Evolutionary conservation across 371 early-diverging fungal genomes (phyloP).

Genomic region (Funneliformis caledonium): DNA sequence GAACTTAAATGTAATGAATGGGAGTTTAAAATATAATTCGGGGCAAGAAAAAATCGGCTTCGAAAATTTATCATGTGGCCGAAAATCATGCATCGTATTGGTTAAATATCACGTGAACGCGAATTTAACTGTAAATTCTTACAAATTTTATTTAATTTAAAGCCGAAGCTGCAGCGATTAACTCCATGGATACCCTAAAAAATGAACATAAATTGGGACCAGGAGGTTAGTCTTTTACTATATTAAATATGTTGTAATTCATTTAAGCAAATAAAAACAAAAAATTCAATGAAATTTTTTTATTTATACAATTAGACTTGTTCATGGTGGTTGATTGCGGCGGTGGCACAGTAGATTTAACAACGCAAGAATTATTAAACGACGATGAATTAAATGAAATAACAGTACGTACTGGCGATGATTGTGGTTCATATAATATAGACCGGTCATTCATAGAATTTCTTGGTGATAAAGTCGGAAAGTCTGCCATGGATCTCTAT

Average conservation of each 20-base stretch:
- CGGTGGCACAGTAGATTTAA: slow-evolving; percentile 31
- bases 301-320: not conserved
- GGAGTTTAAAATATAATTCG: not conserved
- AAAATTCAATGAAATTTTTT: not conserved
- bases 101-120: too few species aligned
- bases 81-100: too few species aligned
- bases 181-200: not conserved
- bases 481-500: not conserved
- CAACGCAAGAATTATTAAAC: not conserved
- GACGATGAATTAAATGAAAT: slow-evolving; percentile 10
- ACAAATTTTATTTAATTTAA: not conserved
- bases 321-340: slow-evolving; percentile 63
- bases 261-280: too few species aligned
- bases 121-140: not conserved
- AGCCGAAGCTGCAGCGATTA: slow-evolving; percentile 20
- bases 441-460: slow-evolving; percentile 28
- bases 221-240: not conserved
- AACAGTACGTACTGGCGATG: slow-evolving; percentile 24
- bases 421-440: slow-evolving; percentile 23
- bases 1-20: not conserved
- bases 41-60: too few species aligned
- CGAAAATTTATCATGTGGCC: too few species aligned
- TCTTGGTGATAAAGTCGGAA: slow-evolving; percentile 20
- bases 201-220: not conserved
- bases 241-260: too few species aligned